These are phyloP conservation scores for Bisporella sp. DNA, from an alignment of 2,329 filamentous ascomycete genomes.

Conservation along the genomic window DNA sequence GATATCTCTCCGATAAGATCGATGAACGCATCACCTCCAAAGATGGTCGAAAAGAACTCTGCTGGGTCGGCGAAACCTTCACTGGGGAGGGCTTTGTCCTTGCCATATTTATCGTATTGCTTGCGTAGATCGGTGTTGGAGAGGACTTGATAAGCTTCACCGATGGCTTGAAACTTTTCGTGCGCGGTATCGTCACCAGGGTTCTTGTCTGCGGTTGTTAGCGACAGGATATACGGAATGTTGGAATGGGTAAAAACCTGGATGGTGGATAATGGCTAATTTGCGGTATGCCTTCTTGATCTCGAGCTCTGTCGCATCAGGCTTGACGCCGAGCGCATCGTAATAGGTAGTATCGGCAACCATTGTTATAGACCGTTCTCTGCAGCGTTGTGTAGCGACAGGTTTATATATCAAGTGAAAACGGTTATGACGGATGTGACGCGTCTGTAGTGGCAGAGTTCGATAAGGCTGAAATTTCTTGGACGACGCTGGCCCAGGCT, in stretches of 20 bases:
- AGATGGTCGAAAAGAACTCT: slow-evolving; percentile 98
- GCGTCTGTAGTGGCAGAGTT: too few relatives aligned
- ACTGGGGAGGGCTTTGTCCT: slow-evolving; percentile 84
- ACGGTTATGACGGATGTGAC: too few relatives aligned
- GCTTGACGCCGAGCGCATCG: slow-evolving; percentile 76
- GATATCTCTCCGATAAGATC: slow-evolving; percentile 98
- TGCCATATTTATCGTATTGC: slow-evolving; percentile 95
- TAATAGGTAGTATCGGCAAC: slow-evolving; percentile 29
- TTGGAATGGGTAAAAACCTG: slow-evolving; percentile 17
- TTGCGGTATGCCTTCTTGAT: slow-evolving; percentile 98
- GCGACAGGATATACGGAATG: background rate
- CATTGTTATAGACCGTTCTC: slow-evolving; percentile 11
- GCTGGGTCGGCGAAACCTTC: slow-evolving; percentile 92
- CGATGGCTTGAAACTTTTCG: slow-evolving; percentile 86
- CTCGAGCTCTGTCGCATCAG: slow-evolving; percentile 80
- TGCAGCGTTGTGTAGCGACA: too few relatives aligned
- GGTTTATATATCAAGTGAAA: too few relatives aligned
- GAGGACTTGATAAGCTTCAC: slow-evolving; percentile 71
- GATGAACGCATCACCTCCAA: slow-evolving; percentile 89
- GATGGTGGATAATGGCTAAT: slow-evolving; percentile 84
- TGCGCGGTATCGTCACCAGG: slow-evolving; percentile 91
- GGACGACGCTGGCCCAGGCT: too few relatives aligned
- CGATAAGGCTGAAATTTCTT: too few relatives aligned
- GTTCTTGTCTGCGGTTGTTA: slow-evolving; percentile 71
- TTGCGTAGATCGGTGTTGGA: slow-evolving; percentile 81